Base-by-base conservation (phyloP, 371 early-diverging fungal genomes). In the Mucor circinelloides region DNA sequence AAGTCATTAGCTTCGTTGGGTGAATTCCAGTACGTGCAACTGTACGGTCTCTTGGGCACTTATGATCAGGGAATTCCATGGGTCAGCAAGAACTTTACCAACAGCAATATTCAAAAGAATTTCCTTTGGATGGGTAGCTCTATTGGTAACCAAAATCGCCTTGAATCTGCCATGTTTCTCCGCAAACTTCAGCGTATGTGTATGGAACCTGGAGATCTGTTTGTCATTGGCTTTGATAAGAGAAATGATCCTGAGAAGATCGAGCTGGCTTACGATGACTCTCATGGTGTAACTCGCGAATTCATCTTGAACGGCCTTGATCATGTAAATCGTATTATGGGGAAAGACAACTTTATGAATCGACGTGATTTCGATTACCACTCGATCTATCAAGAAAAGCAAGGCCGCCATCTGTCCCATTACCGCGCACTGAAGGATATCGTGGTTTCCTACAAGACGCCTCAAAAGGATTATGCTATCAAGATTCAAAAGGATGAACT, bases 41-140 rank as follows among this genome's bases (percentile, higher is more conserved):
- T 92, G 44, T 78, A 88, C 32, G 97, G 95, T 5, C 82, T 97
- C n/a, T 85, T 91, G 65, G 96, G 97, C 36, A 95, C 94, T 2
- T 97, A 95, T 72, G 94, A 95, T 56, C 92, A 95, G 76, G 89
- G 88, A 7, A 74, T 95, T 69, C 83, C 85, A 58, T 86, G 83
- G 80, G 67, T 83, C 19, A 80, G 79, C 44, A 84, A 85, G 34
- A 52, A 77, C 10, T 86, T 81, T 66, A 62, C 69, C 15, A 60
- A 64, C n/a, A 67, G 58, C 5, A 68, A 74, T 0, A 84, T 77
- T 6, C 88, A 83, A 44, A 93, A 93, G 75, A 81, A 86, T 6
- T 77, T 94, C 15, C 76, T 95, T 34, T 97, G 96, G 96, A 84
- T 97, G 38, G 97, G 97, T 0, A 93, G 93, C 13, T 94, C 94